Evolutionary conservation across 495 filamentous ascomycete genomes (phyloP), one percentile per base, ranked within the genome.

Genomic region (Tuber magnatum): DNA sequence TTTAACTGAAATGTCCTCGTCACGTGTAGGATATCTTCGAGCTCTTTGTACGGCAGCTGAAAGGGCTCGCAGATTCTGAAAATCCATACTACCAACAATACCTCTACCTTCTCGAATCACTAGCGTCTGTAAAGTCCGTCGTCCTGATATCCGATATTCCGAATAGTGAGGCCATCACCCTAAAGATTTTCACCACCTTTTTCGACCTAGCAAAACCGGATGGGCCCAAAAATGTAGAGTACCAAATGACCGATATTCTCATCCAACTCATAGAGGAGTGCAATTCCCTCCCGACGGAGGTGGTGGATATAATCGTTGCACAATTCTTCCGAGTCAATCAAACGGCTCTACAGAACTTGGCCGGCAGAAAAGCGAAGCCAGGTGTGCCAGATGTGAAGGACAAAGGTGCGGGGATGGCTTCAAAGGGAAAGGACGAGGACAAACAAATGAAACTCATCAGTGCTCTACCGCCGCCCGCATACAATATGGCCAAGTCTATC

Each of bases 401-500:
- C 38, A 78, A 78, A 71, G 46, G 44, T 6, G 46, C 76, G 12
- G 51, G 71, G 22, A 44, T 65, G 18, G 69, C 68, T 14, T 51
- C 46, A 22, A 78, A 82, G 44, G 74, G 51, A 35, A 86, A 86
- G 65, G 74, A 88, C 14, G 90, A 92, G 73, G 88, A 91, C 39
- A 92, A 89, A 78, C 83, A 93, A 41, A 97, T 95, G 81, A 93
- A 97, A 73, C 89, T 94, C 56, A 75, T 80, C 39, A 76, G 71
- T 43, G 71, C 74, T 14, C 46, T 81, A 22, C 78, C 76, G 24
- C 94, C 94, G 4, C 88, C 93, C 40, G 94, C 95, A 1, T 98
- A 99, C 83, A 92, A 93, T 78, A 97, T 97, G 92, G 94, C 95
- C 42, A 96, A 94, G 83, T 91, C 91, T 9, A 91, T 99, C 42